These are phyloP conservation scores for Tillandsia leiboldiana DNA, from an alignment of 176 grass and related monocot genomes.

Conservation along the genomic window DNA sequence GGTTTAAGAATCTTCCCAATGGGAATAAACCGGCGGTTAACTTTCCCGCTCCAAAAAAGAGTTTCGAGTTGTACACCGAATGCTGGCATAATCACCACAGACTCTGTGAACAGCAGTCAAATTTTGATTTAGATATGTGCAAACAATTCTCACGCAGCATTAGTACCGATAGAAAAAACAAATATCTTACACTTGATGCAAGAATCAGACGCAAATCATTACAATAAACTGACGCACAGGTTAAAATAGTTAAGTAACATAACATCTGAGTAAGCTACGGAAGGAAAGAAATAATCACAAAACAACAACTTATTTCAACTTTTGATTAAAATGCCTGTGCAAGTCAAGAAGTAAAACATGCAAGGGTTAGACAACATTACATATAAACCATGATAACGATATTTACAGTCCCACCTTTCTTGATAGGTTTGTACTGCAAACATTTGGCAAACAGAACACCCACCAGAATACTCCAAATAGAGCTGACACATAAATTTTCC, in stretches of 20 bases:
- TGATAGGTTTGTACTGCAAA: slow-evolving; percentile 46
- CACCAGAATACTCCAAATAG: slow-evolving; percentile 44
- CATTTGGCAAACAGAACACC: slow-evolving; percentile 36
- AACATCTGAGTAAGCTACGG: no score
- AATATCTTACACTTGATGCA: no score
- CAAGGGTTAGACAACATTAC: background rate
- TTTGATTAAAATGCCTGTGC: slow-evolving; percentile 12
- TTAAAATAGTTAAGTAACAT: no score
- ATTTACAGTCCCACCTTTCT: slow-evolving; percentile 48
- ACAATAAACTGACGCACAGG: no score
- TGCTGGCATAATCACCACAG: slow-evolving; percentile 59
- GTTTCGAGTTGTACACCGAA: slow-evolving; percentile 71
- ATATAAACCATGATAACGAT: slow-evolving; percentile 17
- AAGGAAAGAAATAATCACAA: background rate
- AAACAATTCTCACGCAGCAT: background rate
- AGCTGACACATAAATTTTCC: slow-evolving; percentile 35
- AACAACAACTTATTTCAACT: background rate
- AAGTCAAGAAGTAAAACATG: background rate
- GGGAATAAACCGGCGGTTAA: slow-evolving; percentile 43
- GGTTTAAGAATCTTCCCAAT: slow-evolving; percentile 50
- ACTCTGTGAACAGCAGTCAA: slow-evolving; percentile 28
- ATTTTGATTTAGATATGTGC: background rate
- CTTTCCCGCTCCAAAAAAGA: slow-evolving; percentile 62
- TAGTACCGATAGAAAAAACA: no score
- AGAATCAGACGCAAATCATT: no score